A percentile compares a stretch with the other conserved stretches of the same genome.
Evolutionary conservation across 148 eudicot genomes (phyloP).

Genomic region (Polygonum maritimum): DNA sequence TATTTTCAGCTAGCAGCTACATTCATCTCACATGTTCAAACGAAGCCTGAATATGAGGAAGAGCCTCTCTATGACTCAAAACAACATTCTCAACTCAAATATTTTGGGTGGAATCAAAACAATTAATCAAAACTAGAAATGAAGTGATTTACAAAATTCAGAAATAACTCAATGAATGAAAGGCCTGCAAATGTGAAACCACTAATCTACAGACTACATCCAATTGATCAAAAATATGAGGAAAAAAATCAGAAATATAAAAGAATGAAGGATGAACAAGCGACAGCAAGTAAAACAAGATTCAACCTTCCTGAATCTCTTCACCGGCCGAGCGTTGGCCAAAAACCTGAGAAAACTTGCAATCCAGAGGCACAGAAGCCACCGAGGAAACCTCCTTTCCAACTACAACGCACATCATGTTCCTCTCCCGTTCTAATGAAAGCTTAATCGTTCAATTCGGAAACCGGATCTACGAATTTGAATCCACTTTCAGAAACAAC

Average conservation of each 20-base stretch:
- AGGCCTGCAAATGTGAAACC: not conserved
- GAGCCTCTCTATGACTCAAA: not conserved
- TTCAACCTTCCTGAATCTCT: slow-evolving; percentile 17
- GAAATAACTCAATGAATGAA: too few relatives aligned
- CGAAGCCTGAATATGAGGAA: not conserved
- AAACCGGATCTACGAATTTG: not conserved
- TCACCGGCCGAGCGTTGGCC: slow-evolving; percentile 18
- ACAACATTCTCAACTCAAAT: not conserved
- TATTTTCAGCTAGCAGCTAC: not conserved
- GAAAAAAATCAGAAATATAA: not conserved
- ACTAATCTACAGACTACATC: not conserved
- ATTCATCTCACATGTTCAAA: not conserved
- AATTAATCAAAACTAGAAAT: not conserved
- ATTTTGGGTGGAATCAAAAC: not conserved
- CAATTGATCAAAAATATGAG: not conserved
- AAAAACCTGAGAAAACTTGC: slow-evolving; percentile 22
- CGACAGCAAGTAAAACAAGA: not conserved
- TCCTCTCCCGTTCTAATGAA: not conserved
- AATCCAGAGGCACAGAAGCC: slow-evolving; percentile 17
- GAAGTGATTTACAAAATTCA: too few relatives aligned
- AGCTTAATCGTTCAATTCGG: not conserved
- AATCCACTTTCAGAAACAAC: slow-evolving; percentile 1
- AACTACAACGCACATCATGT: not conserved
- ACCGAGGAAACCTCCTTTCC: not conserved
- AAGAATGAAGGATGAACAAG: not conserved